These are phyloP conservation scores for Aspergillus puulaauensis DNA, from an alignment of 2,329 filamentous ascomycete species.

Conservation along the genomic window DNA sequence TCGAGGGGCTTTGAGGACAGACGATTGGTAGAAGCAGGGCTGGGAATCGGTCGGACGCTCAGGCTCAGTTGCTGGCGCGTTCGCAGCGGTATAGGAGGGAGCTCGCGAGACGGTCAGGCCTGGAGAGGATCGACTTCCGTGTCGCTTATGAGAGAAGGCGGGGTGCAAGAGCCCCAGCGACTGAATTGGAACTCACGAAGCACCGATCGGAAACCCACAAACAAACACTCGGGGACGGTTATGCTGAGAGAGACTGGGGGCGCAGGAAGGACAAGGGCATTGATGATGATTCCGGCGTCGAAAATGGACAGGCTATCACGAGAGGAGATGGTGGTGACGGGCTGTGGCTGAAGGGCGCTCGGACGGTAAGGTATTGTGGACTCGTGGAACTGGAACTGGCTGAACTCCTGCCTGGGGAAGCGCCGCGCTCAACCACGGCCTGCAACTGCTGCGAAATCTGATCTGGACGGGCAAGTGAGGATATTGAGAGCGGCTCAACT, in stretches of 20 bases:
- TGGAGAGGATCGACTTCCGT: slow-evolving; percentile 36
- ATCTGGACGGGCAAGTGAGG: background rate
- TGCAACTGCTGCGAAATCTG: background rate
- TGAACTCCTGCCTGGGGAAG: background rate
- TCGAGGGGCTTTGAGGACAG: slow-evolving; percentile 10
- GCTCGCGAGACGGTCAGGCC: slow-evolving; percentile 23
- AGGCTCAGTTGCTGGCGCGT: slow-evolving; percentile 17
- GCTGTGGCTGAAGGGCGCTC: slow-evolving; percentile 21
- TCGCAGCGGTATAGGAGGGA: slow-evolving; percentile 22
- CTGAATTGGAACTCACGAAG: slow-evolving; percentile 10
- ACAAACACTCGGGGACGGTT: slow-evolving; percentile 2
- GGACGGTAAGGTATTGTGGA: slow-evolving; percentile 14
- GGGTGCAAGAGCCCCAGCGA: slow-evolving; percentile 28
- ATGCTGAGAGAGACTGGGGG: background rate
- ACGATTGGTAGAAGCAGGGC: slow-evolving; percentile 13
- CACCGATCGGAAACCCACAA: slow-evolving; percentile 4
- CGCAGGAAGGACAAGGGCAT: slow-evolving; percentile 3
- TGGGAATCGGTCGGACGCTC: slow-evolving; percentile 12
- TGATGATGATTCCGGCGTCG: slow-evolving; percentile 2
- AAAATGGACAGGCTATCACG: slow-evolving; percentile 4
- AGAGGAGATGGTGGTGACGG: slow-evolving; percentile 5
- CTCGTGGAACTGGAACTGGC: slow-evolving; percentile 4
- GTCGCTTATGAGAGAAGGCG: slow-evolving; percentile 40
- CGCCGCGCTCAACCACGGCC: background rate
- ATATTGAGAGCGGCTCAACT: background rate